phyloP scores from a whole-genome alignment of 2,329 filamentous ascomycete species.

The Microdochium trichocladiopsis region DNA sequence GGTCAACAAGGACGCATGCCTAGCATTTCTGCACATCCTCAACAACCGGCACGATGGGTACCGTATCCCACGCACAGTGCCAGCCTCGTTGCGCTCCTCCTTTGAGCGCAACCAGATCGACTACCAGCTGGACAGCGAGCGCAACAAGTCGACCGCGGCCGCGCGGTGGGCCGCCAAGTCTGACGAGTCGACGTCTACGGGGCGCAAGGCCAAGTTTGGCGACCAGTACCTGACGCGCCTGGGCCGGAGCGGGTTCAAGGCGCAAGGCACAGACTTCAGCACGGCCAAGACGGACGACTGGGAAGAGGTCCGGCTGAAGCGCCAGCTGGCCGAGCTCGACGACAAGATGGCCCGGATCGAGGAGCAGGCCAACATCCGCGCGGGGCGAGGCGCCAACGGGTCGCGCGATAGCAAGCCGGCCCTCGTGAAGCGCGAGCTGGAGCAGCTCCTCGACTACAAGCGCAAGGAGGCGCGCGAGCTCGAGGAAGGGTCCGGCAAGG shows the following conservation, averaged over 20 bases:
- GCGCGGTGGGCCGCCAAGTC: constrained; percentile 74
- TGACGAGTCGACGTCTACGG: constrained; percentile 74
- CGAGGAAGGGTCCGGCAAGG: constrained; percentile 64
- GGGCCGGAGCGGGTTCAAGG: constrained; percentile 74
- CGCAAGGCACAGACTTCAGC: constrained; percentile 84
- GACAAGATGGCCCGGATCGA: constrained; percentile 81
- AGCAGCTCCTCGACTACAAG: constrained; percentile 95
- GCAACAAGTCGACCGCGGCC: constrained; percentile 39
- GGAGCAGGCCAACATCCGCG: constrained; percentile 58
- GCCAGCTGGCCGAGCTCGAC: constrained; percentile 84
- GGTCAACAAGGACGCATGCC: constrained; percentile 90
- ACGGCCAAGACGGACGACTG: constrained; percentile 85
- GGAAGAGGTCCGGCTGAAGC: constrained; percentile 94
- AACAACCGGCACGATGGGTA: constrained; percentile 94
- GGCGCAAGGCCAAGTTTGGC: constrained; percentile 93
- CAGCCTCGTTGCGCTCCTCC: constrained; percentile 79
- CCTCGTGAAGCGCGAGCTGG: constrained; percentile 86
- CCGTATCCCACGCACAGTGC: constrained; percentile 86
- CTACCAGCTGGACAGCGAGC: constrained; percentile 80
- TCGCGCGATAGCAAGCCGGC: constrained; percentile 77
- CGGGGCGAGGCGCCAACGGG: constrained; percentile 30
- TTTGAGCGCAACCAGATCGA: constrained; percentile 97
- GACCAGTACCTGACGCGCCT: constrained; percentile 92
- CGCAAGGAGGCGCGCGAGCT: constrained; percentile 67
- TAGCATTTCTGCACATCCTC: constrained; percentile 94